Evolutionary conservation across 2,329 filamentous ascomycete species (phyloP).

Genomic region (Coniella vitis): DNA sequence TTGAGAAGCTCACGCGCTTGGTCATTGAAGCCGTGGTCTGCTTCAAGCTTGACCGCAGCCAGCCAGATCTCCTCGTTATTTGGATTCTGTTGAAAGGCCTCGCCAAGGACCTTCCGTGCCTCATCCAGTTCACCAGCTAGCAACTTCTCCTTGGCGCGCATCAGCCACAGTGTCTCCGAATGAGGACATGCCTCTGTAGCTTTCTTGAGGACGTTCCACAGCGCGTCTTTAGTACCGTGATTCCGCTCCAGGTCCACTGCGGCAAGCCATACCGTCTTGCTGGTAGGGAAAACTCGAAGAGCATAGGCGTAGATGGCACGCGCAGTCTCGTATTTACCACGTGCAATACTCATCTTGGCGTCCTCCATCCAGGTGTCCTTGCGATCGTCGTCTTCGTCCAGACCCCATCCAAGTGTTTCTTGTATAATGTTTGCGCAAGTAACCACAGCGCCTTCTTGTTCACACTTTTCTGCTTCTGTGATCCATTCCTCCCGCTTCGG

Average conservation of each 20-base stretch:
- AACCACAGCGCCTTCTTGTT: constrained; percentile 79
- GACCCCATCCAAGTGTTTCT: constrained; percentile 84
- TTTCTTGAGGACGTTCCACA: constrained; percentile 84
- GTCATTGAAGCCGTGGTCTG: constrained; percentile 76
- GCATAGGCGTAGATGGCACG: constrained; percentile 90
- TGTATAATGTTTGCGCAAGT: constrained; percentile 87
- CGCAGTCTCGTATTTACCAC: constrained; percentile 83
- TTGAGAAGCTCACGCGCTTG: constrained; percentile 76
- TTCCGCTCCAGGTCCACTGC: constrained; percentile 87
- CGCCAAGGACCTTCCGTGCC: constrained; percentile 75
- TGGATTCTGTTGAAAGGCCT: constrained; percentile 89
- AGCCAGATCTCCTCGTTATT: constrained; percentile 99
- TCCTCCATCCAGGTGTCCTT: constrained; percentile 97
- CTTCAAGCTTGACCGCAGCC: constrained; percentile 90
- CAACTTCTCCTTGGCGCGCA: constrained; percentile 93
- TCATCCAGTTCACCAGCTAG: constrained; percentile 81
- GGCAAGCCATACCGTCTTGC: constrained; percentile 81
- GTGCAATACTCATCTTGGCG: constrained; percentile 71
- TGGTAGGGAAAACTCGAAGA: constrained; percentile 81
- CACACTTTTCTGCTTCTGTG: constrained; percentile 85
- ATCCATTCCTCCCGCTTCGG: constrained; percentile 97
- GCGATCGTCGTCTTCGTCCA: constrained; percentile 94
- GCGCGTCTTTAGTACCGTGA: constrained; percentile 74
- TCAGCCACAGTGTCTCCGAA: constrained; percentile 89
- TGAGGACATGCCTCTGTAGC: constrained; percentile 90